Percentiles rank a stretch among this genome's conserved stretches.
Conservation (phyloP, 768 basidiomycete genomes). For the Kwoniella dendrophila region DNA sequence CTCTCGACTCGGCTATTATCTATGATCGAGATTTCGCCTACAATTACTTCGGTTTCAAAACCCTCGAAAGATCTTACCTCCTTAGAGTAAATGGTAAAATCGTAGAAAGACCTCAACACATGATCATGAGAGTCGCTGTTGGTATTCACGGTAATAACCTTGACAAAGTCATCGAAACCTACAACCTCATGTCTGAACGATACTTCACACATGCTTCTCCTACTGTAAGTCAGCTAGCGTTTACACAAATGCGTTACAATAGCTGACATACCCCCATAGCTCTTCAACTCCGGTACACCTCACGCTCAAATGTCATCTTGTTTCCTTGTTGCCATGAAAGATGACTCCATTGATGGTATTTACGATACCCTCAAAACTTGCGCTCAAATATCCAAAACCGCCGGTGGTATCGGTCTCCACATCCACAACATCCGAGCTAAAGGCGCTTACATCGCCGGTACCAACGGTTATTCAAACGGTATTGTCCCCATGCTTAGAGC, state of each 20-base stretch:
- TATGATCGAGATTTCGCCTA: slow-evolving; percentile 98
- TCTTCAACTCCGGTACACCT: slow-evolving; percentile 98
- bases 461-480: slow-evolving; percentile 98
- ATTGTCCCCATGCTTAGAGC: slow-evolving; percentile 99
- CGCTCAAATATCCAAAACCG: slow-evolving; percentile 99
- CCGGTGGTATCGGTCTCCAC: slow-evolving; percentile 93
- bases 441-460: slow-evolving; percentile 95
- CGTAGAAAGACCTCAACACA: slow-evolving; percentile 96
- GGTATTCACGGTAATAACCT: slow-evolving; percentile 91
- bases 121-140: slow-evolving; percentile 99
- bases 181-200: slow-evolving; percentile 92
- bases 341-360: slow-evolving; percentile 98
- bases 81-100: slow-evolving; percentile 91
- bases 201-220: slow-evolving; percentile 99
- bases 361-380: slow-evolving; percentile 98
- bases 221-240: slow-evolving; percentile 55
- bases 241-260: neutral
- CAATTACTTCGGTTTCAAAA: slow-evolving; percentile 99
- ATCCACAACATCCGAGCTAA: slow-evolving; percentile 95
- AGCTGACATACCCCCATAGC: slow-evolving; percentile 40
- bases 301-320: slow-evolving; percentile 91
- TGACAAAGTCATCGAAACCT: slow-evolving; percentile 83
- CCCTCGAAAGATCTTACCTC: slow-evolving; percentile 95
- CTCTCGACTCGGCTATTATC: slow-evolving; percentile 90
- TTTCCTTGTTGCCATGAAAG: slow-evolving; percentile 97